Evolutionary conservation across 495 filamentous ascomycete species (phyloP).

Genomic region (Cryomyces minteri): DNA sequence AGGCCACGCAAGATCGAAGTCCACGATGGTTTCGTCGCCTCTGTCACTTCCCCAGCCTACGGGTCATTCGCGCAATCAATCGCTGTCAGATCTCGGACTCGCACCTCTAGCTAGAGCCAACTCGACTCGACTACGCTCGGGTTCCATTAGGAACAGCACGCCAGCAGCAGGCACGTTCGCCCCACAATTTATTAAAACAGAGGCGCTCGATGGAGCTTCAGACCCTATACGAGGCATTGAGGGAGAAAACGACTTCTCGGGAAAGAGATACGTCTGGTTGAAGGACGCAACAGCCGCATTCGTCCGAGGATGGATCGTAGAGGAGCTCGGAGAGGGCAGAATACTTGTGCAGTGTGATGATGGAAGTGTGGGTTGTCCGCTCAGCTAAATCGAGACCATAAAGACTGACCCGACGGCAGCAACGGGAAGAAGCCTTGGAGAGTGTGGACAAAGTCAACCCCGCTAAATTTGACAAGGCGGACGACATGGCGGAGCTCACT

Average conservation of each 20-base stretch:
- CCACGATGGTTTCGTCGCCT: constrained; percentile 44
- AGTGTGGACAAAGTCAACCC: constrained; percentile 97
- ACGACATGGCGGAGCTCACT: constrained; percentile 98
- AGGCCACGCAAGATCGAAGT: constrained; percentile 45
- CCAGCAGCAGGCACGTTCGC: constrained; percentile 65
- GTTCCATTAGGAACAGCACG: constrained; percentile 35
- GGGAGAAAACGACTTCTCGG: constrained; percentile 94
- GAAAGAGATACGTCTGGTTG: constrained; percentile 97
- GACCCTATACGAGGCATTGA: constrained; percentile 65
- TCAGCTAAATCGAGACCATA: neutral
- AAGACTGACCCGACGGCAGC: constrained; percentile 26
- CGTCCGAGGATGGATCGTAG: constrained; percentile 75
- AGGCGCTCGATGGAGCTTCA: constrained; percentile 44
- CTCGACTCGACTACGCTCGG: constrained; percentile 33
- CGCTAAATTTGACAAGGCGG: constrained; percentile 96
- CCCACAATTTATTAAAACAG: constrained; percentile 81
- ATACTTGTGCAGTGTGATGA: constrained; percentile 86
- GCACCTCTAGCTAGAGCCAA: constrained; percentile 16
- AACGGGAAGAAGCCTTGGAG: constrained; percentile 69
- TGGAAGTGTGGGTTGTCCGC: constrained; percentile 31
- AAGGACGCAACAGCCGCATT: constrained; percentile 75
- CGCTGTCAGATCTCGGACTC: constrained; percentile 29
- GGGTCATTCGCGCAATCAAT: constrained; percentile 37
- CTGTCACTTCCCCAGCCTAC: constrained; percentile 19
- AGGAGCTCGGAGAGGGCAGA: constrained; percentile 47